Evolutionary conservation across 148 eudicot genomes (phyloP), one percentile per base, ranked within the genome.

Genomic region (Pouteria glomerata): DNA sequence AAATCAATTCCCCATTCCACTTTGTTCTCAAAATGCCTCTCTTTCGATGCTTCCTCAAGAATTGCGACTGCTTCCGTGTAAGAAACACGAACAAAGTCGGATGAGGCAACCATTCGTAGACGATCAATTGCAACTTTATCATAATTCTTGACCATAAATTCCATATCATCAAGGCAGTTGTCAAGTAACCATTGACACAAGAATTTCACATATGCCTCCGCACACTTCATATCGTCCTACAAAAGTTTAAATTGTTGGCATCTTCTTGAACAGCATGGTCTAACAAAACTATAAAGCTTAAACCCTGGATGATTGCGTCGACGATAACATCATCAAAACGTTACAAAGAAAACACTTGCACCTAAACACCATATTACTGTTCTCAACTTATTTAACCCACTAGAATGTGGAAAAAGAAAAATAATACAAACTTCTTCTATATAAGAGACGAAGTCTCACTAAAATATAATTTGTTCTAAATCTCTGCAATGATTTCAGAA

Each of bases 1-100:
- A 95, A 83, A 76, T 94, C 98, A 37, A 89, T 83, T 21, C 98
- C 97, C 98, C 98, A 94, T 80, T 91, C 93, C 59, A 95, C 98
- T 72, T 85, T 84, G 42, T 95, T 95, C 85, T 89, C 98, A 81
- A 95, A 95, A 70, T 88, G 85, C 81, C 71, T 84, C 48, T 80
- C 96, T 71, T 80, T 86, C 15, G 88, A 52, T 34, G 78, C 91
- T 69, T 88, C 80, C 85, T 85, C 84, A 53, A 95, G 85, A 74
- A 84, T 59, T 42, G 73, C 57, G 31, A 95, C 87, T 27, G 98
- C 98, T 74, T 95, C 86, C 0, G 98, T 89, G 81, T 95, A 95
- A 47, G 98, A 81, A 48, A 91, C 73, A 63, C 96, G 82, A 58
- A 82, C 79, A 80, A 95, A 95, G 37, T 89, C 78, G 60, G 87